Conservation (phyloP, 2,329 filamentous ascomycete species). For the Zasmidium angulare region DNA sequence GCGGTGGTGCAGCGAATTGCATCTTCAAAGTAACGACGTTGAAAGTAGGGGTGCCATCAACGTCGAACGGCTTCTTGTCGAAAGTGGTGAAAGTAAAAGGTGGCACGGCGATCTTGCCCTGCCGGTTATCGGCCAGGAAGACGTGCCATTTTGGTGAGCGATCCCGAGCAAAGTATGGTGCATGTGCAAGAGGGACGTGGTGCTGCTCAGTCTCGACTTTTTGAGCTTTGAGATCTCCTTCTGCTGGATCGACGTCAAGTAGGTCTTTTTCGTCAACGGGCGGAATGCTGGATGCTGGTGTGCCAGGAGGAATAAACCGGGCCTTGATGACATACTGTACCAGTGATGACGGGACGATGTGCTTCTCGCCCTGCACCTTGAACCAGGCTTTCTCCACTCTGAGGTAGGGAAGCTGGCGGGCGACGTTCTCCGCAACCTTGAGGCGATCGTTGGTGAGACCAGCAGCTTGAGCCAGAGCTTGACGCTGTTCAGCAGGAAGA, state of each 20-base stretch:
- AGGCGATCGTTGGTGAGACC: slow-evolving; percentile 78
- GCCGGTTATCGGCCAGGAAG: slow-evolving; percentile 90
- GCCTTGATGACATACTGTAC: slow-evolving; percentile 95
- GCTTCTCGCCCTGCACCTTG: slow-evolving; percentile 94
- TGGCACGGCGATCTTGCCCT: slow-evolving; percentile 93
- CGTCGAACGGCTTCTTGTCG: slow-evolving; percentile 81
- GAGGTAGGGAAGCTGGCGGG: slow-evolving; percentile 79
- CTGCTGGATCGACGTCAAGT: slow-evolving; percentile 86
- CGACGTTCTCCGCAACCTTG: slow-evolving; percentile 70
- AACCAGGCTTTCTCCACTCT: slow-evolving; percentile 92
- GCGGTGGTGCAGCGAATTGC: slow-evolving; percentile 91
- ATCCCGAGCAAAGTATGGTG: slow-evolving; percentile 86
- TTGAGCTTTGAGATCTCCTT: slow-evolving; percentile 82
- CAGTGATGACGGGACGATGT: slow-evolving; percentile 86
- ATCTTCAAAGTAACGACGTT: slow-evolving; percentile 95
- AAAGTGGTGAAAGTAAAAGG: slow-evolving; percentile 95
- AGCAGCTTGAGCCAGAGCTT: slow-evolving; percentile 67
- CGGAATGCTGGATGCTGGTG: slow-evolving; percentile 64
- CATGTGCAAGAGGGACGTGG: slow-evolving; percentile 81
- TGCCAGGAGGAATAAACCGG: slow-evolving; percentile 86
- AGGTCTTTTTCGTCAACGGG: slow-evolving; percentile 75
- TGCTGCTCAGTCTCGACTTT: slow-evolving; percentile 67
- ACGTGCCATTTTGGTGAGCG: slow-evolving; percentile 90
- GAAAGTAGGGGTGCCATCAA: slow-evolving; percentile 79
- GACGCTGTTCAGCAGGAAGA: slow-evolving; percentile 71